A percentile compares a stretch with the other conserved stretches of the same genome.
Conservation (phyloP, 352 stramenopile genomes). For the Thalassiosira mediterranea region DNA sequence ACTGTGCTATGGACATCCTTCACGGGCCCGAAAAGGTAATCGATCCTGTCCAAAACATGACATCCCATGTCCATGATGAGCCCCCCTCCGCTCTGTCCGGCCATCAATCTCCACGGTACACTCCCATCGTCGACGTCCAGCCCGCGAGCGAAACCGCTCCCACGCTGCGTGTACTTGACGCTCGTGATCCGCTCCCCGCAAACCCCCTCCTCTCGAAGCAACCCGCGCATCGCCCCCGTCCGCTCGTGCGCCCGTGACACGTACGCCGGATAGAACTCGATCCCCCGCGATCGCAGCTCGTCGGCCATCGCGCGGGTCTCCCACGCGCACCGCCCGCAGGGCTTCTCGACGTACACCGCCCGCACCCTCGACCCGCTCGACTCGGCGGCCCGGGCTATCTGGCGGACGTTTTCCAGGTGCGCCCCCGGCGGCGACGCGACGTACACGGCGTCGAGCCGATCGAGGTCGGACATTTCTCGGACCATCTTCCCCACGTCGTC, state of each 20-base stretch:
- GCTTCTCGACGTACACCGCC: slow-evolving; percentile 80
- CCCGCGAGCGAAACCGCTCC: slow-evolving; percentile 45
- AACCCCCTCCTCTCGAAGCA: slow-evolving; percentile 39
- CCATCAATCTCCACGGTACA: slow-evolving; percentile 67
- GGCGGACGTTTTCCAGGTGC: slow-evolving; percentile 63
- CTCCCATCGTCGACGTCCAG: slow-evolving; percentile 38
- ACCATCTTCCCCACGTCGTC: slow-evolving; percentile 71
- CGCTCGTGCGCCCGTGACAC: slow-evolving; percentile 72
- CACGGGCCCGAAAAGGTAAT: slow-evolving; percentile 73
- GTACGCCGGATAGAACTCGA: slow-evolving; percentile 75
- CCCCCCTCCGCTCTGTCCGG: slow-evolving; percentile 63
- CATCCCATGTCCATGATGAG: slow-evolving; percentile 82
- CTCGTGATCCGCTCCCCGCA: slow-evolving; percentile 50
- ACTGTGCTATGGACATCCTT: slow-evolving; percentile 34
- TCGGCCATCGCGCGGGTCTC: slow-evolving; percentile 65
- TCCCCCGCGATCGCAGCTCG: slow-evolving; percentile 45
- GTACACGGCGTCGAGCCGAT: slow-evolving; percentile 73
- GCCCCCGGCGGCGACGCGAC: slow-evolving; percentile 68
- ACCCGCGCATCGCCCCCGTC: slow-evolving; percentile 45
- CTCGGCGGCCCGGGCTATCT: slow-evolving; percentile 29
- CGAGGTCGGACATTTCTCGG: slow-evolving; percentile 35
- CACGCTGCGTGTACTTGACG: slow-evolving; percentile 45
- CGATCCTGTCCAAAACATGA: slow-evolving; percentile 78
- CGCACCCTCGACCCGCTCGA: slow-evolving; percentile 14
- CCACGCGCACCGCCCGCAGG: slow-evolving; percentile 65